A percentile compares a stretch with the other conserved stretches of the same genome.
Evolutionary conservation across 1,139 yeast species (phyloP).

Genomic region (Candida pseudoviswanathii): DNA sequence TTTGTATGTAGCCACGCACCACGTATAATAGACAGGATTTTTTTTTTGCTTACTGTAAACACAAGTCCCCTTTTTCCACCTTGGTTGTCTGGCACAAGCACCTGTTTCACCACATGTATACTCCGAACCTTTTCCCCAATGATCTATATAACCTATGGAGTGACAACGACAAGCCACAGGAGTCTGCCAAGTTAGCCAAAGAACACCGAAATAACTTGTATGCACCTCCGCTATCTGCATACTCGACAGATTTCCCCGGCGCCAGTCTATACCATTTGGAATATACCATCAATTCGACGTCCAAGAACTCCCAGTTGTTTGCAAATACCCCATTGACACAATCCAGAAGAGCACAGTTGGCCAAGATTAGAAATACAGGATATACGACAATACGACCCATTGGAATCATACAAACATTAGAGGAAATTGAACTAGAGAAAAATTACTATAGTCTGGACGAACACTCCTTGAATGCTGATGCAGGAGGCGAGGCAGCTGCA

Average conservation of each 20-base stretch:
- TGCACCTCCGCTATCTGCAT: slow-evolving; percentile 58
- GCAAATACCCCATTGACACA: slow-evolving; percentile 28
- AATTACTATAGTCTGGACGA: slow-evolving; percentile 9
- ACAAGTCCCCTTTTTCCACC: neutral
- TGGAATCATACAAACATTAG: slow-evolving; percentile 59
- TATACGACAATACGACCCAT: slow-evolving; percentile 52
- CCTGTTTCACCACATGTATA: slow-evolving; percentile 12
- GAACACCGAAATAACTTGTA: slow-evolving; percentile 20
- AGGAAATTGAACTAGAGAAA: slow-evolving; percentile 38
- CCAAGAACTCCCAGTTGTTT: slow-evolving; percentile 8
- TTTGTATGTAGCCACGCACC: neutral
- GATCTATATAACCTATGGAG: slow-evolving; percentile 17
- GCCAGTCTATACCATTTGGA: slow-evolving; percentile 37
- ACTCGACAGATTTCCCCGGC: slow-evolving; percentile 55
- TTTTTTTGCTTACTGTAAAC: neutral
- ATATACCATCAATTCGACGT: slow-evolving; percentile 29
- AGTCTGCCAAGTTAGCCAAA: slow-evolving; percentile 2
- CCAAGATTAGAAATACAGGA: slow-evolving; percentile 49
- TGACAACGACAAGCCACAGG: slow-evolving; percentile 3
- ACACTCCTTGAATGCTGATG: neutral
- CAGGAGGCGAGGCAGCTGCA: slow-evolving; percentile 1
- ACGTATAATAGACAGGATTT: neutral
- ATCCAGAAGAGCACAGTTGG: slow-evolving; percentile 41
- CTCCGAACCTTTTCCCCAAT: slow-evolving; percentile 16
- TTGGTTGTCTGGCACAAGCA: neutral